phyloP scores from a whole-genome alignment of 129 eudicot species.

The Flaveria brownii region DNA sequence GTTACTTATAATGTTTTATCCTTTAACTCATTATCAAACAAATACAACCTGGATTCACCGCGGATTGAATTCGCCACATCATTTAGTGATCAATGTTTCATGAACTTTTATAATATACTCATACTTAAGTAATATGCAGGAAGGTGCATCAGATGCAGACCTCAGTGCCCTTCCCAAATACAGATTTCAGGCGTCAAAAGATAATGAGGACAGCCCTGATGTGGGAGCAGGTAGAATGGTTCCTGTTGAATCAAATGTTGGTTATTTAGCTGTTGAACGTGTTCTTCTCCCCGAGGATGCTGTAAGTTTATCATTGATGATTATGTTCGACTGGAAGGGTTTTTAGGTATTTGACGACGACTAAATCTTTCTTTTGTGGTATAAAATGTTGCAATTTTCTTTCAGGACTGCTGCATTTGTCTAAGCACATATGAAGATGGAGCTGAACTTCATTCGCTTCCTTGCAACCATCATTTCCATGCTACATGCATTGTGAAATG shows the following conservation, averaged over 20 bases:
- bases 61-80: not conserved
- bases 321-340: not conserved
- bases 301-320: slow-evolving; percentile 48
- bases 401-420: slow-evolving; percentile 92
- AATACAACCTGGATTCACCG: not conserved
- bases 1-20: not conserved
- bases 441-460: slow-evolving; percentile 75
- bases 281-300: slow-evolving; percentile 87
- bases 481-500: slow-evolving; percentile 84
- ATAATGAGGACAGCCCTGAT: slow-evolving; percentile 50
- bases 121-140: slow-evolving; percentile 47
- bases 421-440: slow-evolving; percentile 79
- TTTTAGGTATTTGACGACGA: not conserved
- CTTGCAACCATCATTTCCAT: slow-evolving; percentile 83
- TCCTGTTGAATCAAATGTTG: slow-evolving; percentile 62
- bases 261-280: slow-evolving; percentile 66
- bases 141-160: slow-evolving; percentile 94
- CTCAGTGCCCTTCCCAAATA: slow-evolving; percentile 74
- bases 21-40: not conserved
- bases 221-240: slow-evolving; percentile 84
- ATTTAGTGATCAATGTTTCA: not conserved
- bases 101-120: slow-evolving; percentile 9
- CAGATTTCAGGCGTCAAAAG: slow-evolving; percentile 54
- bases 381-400: not conserved
- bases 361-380: not conserved